These are phyloP conservation scores for Epithemia pelagica DNA, from an alignment of 108 stramenopile species.

Conservation along the genomic window DNA sequence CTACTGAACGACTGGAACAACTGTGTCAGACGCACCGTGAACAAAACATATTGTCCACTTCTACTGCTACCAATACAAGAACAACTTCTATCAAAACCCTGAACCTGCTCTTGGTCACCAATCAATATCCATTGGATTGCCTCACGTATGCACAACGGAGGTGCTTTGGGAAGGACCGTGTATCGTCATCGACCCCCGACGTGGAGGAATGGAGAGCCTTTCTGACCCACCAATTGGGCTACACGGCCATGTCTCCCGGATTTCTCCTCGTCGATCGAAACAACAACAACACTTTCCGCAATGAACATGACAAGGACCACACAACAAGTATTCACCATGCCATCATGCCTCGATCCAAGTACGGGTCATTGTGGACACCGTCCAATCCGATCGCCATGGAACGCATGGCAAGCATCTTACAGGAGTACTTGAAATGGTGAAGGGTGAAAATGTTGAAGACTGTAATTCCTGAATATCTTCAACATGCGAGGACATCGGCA, in stretches of 20 bases:
- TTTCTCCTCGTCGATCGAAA: constrained; percentile 37
- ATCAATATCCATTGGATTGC: constrained; percentile 43
- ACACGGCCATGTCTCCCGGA: constrained; percentile 57
- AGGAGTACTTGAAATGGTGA: constrained; percentile 2
- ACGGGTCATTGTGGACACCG: constrained; percentile 79
- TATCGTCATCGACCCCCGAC: constrained; percentile 20
- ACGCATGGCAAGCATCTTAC: constrained; percentile 16
- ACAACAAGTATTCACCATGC: constrained; percentile 16
- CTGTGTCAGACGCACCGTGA: constrained; percentile 19
- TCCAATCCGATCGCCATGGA: constrained; percentile 46
- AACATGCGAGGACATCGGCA: too few relatives aligned
- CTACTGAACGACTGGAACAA: constrained; percentile 3
- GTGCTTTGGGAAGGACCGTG: background rate
- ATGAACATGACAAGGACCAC: background rate
- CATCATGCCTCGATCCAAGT: constrained; percentile 40
- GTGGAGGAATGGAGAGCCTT: constrained; percentile 50
- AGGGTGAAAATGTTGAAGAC: background rate
- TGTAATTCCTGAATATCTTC: too few relatives aligned
- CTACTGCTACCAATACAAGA: background rate
- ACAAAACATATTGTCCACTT: background rate
- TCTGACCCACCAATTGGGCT: constrained; percentile 21
- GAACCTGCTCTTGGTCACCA: constrained; percentile 45
- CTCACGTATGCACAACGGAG: constrained; percentile 48
- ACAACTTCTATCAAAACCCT: background rate
- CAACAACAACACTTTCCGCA: background rate